A percentile compares a stretch with the other conserved stretches of the same genome.
Evolutionary conservation across 306 rosid genomes (phyloP).

Genomic region (Acmispon strigosus): DNA sequence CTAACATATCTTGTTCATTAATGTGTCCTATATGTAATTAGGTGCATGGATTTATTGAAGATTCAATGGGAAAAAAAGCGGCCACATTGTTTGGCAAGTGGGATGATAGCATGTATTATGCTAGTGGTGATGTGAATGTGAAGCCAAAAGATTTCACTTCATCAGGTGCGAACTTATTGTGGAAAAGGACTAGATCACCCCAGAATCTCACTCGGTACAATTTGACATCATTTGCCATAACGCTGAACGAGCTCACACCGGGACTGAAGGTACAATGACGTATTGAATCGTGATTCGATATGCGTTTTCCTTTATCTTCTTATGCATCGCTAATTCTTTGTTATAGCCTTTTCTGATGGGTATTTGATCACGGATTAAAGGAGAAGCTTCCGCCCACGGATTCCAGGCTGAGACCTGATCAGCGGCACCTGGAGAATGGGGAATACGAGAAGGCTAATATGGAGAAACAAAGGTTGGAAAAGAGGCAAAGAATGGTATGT

Average conservation of each 20-base stretch:
- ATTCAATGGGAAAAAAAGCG: conserved; percentile 48
- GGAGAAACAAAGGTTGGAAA: conserved; percentile 89
- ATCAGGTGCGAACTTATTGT: conserved; percentile 48
- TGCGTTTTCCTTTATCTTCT: conserved; percentile 34
- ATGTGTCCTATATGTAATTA: conserved; percentile 16
- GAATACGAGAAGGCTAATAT: conserved; percentile 89
- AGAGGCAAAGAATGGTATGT: conserved; percentile 94
- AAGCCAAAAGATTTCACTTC: conserved; percentile 49
- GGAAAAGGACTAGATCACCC: conserved; percentile 76
- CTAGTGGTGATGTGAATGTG: conserved; percentile 47
- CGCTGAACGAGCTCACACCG: conserved; percentile 70
- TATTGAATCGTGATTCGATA: conserved; percentile 22
- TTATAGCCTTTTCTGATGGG: conserved; percentile 80
- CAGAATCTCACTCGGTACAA: conserved; percentile 82
- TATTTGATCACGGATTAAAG: conserved; percentile 94
- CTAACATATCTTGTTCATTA: background rate
- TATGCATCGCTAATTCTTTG: conserved; percentile 47
- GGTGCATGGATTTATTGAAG: conserved; percentile 90
- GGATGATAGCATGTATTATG: conserved; percentile 76
- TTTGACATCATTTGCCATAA: conserved; percentile 88
- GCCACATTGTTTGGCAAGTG: conserved; percentile 90
- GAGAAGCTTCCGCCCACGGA: conserved; percentile 99
- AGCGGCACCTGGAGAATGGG: conserved; percentile 93
- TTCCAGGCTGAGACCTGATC: conserved; percentile 97
- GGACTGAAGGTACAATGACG: conserved; percentile 81